Base-by-base conservation (phyloP, 305 asterid species). In the Rubia balearica region DNA sequence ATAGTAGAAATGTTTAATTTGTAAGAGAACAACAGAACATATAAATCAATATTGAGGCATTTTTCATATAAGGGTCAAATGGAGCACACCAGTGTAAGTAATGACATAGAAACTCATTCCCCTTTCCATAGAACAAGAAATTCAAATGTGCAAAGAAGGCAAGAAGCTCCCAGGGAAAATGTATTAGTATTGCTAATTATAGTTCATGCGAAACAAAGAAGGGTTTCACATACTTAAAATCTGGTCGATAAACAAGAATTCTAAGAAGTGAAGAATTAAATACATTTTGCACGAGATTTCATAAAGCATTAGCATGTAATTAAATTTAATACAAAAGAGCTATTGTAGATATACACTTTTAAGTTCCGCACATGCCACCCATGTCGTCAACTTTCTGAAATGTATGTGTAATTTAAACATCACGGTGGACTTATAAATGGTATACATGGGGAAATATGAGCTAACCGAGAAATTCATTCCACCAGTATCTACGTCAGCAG, bases 401-500 rank as follows among this genome's bases (percentile, higher is more conserved):
- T 27, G 1, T 27, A 27, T 27, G 30, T 27, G 30, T 27, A 27
- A 27, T 27, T 27, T 0, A 27, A 27, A 27, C 30, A 27, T 27
- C 30, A 2, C 30, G 30, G 30, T 27, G 30, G 30, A 27, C n/a
- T n/a, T n/a, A n/a, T n/a, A n/a, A n/a, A n/a, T n/a, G n/a, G n/a
- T n/a, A 3, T 30, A 30, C 36, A 22, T n/a, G n/a, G 40, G 41
- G n/a, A 27, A 16, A 36, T 4, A 70, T 13, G 40, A 17, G 48
- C 86, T 86, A 77, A 91, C 98, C 16, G 96, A 88, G 86, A 92
- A 89, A 78, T 89, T 96, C 98, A 92, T 90, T 56, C 92, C 92
- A 60, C 96, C 92, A 83, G 81, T 12, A 79, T 92, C 97, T 42
- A 84, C 7, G 75, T 90, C 92, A 17, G 82, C 77, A 13, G 97